Evolutionary conservation across 1,139 yeast species (phyloP), one percentile per base, ranked within the genome.

Genomic region (Candida sanyaensis): DNA sequence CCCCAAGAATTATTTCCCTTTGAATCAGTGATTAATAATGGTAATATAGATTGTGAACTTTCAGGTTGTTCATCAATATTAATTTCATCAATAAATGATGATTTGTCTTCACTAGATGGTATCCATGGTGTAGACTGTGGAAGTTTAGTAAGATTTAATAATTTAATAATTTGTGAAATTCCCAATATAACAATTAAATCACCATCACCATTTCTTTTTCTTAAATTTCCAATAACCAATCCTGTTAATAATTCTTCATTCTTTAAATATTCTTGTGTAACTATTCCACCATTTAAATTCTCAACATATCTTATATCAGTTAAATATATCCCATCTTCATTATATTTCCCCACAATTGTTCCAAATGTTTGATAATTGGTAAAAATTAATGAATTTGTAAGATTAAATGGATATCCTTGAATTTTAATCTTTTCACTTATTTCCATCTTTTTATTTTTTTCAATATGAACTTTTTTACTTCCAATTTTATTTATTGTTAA

Each of bases 231-330:
- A 48, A 75, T 63, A 0, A 85, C 75, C 33, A 86, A 57, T 0
- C 91, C 92, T 3, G 81, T 45, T 0, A 75, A 62, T 6, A 8
- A 5, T 13, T 17, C 11, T 6, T 29, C 11, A 5, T 48, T 42
- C 1, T 39, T 45, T 2, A 33, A 42, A 3, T 45, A 30, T n/a
- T 12, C 9, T 6, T 17, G 33, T 1, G 71, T 2, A 2, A 46
- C 86, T 2, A 76, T 51, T 0, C 84, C 87, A 1, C 91, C 91
- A n/a, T 75, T 71, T 78, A 81, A 81, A 51, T 86, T 85, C 43
- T 84, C 90, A 48, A 86, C 60, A 55, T 75, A 86, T 53, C 79
- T 73, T 3, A 75, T 61, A 58, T 86, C 92, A 21, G 78, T 65
- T 6, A 84, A 64, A 50, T 71, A 75, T 4, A 68, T 73, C 23